A percentile compares a stretch with the other conserved stretches of the same genome.
Evolutionary conservation across 768 basidiomycete genomes (phyloP).

Genomic region (Boletus coccyginus): DNA sequence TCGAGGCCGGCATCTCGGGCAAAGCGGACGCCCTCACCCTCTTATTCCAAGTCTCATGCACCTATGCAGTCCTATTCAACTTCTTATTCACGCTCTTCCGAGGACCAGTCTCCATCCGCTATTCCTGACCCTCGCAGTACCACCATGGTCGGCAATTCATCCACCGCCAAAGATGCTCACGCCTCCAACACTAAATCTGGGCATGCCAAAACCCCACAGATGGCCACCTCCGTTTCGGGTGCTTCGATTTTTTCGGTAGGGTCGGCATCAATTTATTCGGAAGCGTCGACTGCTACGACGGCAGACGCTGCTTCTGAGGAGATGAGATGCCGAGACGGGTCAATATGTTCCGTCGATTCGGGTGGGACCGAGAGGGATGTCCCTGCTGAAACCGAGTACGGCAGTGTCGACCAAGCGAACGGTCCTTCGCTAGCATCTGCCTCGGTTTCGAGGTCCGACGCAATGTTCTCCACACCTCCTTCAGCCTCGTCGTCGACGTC

Average conservation of each 20-base stretch:
- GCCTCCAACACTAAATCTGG: neutral
- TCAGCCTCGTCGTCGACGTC: neutral
- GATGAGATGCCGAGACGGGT: slow-evolving; percentile 13
- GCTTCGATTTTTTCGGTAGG: slow-evolving; percentile 28
- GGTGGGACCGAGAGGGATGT: slow-evolving; percentile 19
- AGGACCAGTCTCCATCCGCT: slow-evolving; percentile 7
- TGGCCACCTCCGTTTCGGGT: slow-evolving; percentile 26
- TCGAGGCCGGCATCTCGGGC: slow-evolving; percentile 19
- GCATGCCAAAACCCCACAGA: slow-evolving; percentile 19
- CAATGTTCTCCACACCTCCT: neutral
- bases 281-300: slow-evolving; percentile 25
- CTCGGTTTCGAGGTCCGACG: slow-evolving; percentile 7
- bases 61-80: slow-evolving; percentile 16
- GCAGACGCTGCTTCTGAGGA: slow-evolving; percentile 2
- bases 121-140: slow-evolving; percentile 1
- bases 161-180: neutral
- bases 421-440: neutral
- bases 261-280: slow-evolving; percentile 27
- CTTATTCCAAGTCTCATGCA: slow-evolving; percentile 10
- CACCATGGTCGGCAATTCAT: neutral
- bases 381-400: slow-evolving; percentile 10
- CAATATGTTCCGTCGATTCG: slow-evolving; percentile 8
- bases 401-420: slow-evolving; percentile 2
- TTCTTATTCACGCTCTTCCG: slow-evolving; percentile 13
- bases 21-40: slow-evolving; percentile 19